phyloP scores from a whole-genome alignment of 257 asterid genomes.

The Capsicum baccatum region DNA sequence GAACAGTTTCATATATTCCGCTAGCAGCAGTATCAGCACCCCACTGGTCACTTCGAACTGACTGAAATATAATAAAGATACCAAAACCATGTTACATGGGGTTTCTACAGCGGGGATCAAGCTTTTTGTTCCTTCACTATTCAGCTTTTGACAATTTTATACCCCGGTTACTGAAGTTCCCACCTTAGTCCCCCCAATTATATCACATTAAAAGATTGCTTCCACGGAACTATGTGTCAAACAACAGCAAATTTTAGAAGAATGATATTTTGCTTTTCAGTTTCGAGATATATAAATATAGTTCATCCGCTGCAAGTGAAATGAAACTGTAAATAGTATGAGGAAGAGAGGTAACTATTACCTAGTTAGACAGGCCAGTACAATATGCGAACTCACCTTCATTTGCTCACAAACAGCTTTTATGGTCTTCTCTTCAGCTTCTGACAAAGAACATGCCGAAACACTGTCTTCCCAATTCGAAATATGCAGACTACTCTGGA shows the following conservation, averaged over 20 bases:
- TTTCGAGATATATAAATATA: background rate
- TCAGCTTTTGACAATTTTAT: slow-evolving; percentile 3
- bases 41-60: slow-evolving; percentile 34
- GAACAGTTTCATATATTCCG: slow-evolving; percentile 52
- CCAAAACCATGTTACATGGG: slow-evolving; percentile 19
- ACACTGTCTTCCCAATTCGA: slow-evolving; percentile 68
- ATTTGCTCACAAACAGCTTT: slow-evolving; percentile 58
- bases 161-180: background rate
- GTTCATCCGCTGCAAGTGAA: background rate
- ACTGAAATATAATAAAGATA: slow-evolving; percentile 33
- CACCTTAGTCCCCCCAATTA: slow-evolving; percentile 20
- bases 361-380: background rate
- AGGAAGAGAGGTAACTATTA: background rate
- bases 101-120: slow-evolving; percentile 6
- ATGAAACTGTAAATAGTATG: slow-evolving; percentile 12
- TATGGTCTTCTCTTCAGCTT: slow-evolving; percentile 77
- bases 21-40: slow-evolving; percentile 40
- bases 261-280: background rate
- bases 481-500: slow-evolving; percentile 66
- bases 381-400: slow-evolving; percentile 47
- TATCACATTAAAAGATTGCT: slow-evolving; percentile 15
- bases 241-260: background rate
- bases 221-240: background rate
- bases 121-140: background rate
- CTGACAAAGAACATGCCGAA: slow-evolving; percentile 68